Evolutionary conservation across 2,329 filamentous ascomycete genomes (phyloP), one percentile per base, ranked within the genome.

Genomic region (Penicillium glabrum): DNA sequence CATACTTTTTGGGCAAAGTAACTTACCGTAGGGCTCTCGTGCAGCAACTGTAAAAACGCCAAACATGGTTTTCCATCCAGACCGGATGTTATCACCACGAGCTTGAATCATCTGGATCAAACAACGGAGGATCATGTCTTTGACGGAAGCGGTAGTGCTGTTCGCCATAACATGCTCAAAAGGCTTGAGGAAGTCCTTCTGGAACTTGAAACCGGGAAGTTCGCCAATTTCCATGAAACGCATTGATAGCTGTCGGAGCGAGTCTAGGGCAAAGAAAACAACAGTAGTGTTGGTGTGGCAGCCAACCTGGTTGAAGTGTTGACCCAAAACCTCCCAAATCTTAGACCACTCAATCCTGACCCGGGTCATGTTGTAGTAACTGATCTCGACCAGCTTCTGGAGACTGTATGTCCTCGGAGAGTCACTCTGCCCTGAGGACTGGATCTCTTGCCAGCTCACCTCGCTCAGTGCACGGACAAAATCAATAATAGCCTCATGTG

Each of bases 81-180:
- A 97, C 51, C 93, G 88, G 69, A 99, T 99, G 66, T 98, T 98
- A 75, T 97, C 90, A 6, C 96, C 96, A 56, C 91, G 85, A 31
- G 93, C 93, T 77, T 99, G 95, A 47, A 99, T 96, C 96, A 99
- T 99, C 75, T 99, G 96, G 55, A 97, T 96, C 59, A 99, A 80
- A 71, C 96, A 99, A 44, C 93, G 87, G 24, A 99, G 80, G 46
- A 96, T 91, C 89, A 99, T 93, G 67, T 99, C 95, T 75, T 99
- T 99, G 67, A 99, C 95, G 0, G 90, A 87, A 19, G 96, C 87
- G 61, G 95, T 91, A 61, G 83, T 91, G 43, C 92, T 95, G 72
- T 99, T 98, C 56, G 90, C 88, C 79, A 99, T 91, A 66, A 99
- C 92, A 73, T 98, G 91, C 77, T 99, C 93, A 67, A 99, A 99